phyloP scores from a whole-genome alignment of 1,139 yeast species.

The Hansenula lynferdii region DNA sequence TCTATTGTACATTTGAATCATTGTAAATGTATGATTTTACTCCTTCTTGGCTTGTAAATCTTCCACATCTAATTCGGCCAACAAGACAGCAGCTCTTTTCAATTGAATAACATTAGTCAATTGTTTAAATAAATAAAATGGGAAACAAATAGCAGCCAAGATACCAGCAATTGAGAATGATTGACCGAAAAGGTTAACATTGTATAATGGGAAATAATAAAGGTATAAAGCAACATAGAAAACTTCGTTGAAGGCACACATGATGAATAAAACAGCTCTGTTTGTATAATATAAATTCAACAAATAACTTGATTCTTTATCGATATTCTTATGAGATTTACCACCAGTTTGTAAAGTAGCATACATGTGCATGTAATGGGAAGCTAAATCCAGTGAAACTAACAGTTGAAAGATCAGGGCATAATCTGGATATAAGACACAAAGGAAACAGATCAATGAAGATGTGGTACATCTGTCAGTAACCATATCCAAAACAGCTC shows the following conservation, averaged over 20 bases:
- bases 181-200: constrained; percentile 31
- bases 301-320: constrained; percentile 63
- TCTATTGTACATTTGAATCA: too few relatives aligned
- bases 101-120: constrained; percentile 85
- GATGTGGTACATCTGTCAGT: constrained; percentile 97
- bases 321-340: constrained; percentile 79
- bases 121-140: constrained; percentile 91
- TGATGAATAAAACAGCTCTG: constrained; percentile 74
- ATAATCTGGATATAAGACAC: constrained; percentile 69
- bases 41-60: constrained; percentile 25
- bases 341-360: constrained; percentile 84
- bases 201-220: constrained; percentile 43
- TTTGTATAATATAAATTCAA: constrained; percentile 84
- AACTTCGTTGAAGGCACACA: constrained; percentile 89
- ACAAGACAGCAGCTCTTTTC: constrained; percentile 73
- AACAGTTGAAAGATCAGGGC: constrained; percentile 73
- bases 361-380: constrained; percentile 99
- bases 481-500: constrained; percentile 98
- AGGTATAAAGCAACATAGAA: constrained; percentile 89
- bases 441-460: constrained; percentile 78
- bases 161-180: constrained; percentile 61
- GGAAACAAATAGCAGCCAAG: constrained; percentile 62
- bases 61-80: constrained; percentile 79
- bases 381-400: constrained; percentile 84
- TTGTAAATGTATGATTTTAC: too few relatives aligned